Evolutionary conservation across 73 alveolate species (phyloP).

Genomic region (Paraurostyla sp.): DNA sequence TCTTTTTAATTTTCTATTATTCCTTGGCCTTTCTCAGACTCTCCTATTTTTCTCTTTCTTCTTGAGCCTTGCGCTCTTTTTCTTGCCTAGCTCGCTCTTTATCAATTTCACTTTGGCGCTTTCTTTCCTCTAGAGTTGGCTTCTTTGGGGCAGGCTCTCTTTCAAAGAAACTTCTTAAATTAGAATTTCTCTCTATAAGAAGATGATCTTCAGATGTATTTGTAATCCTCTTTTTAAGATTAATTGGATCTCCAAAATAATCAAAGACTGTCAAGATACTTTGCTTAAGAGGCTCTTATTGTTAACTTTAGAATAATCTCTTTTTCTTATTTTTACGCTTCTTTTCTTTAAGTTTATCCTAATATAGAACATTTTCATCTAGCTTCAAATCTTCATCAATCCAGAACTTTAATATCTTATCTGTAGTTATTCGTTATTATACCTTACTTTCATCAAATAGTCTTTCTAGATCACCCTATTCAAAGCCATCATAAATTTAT

Average conservation of each 20-base stretch:
- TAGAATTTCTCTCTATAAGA: background rate
- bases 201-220: conserved; percentile 34
- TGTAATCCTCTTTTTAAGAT: background rate
- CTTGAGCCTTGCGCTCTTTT: background rate
- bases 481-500: background rate
- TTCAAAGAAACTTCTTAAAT: background rate
- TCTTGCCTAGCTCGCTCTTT: background rate
- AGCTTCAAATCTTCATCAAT: background rate
- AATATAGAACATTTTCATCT: background rate
- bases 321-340: background rate
- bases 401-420: background rate
- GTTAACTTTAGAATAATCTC: background rate
- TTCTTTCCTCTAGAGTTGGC: background rate
- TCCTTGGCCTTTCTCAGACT: background rate
- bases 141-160: background rate
- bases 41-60: background rate
- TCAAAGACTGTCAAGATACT: background rate
- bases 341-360: background rate
- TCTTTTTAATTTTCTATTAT: background rate
- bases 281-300: background rate
- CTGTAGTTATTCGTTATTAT: background rate
- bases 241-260: conserved; percentile 13
- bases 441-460: background rate
- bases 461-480: background rate
- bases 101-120: background rate